Evolutionary conservation across 495 filamentous ascomycete genomes (phyloP), one percentile per base, ranked within the genome.

Genomic region (Pseudevernia furfuracea): DNA sequence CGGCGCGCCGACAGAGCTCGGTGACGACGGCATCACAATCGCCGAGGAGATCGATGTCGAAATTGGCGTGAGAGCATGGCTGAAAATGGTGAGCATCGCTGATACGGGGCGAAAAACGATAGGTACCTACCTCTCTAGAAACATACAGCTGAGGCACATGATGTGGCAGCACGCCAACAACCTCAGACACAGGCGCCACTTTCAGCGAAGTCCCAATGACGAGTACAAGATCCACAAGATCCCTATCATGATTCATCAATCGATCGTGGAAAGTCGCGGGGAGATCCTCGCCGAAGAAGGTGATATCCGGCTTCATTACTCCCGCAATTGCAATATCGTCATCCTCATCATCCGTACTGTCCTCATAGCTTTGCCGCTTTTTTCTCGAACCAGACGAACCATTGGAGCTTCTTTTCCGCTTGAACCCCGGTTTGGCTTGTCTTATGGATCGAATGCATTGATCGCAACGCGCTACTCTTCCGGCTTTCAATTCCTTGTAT

Each of bases 251-350:
- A 61, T 89, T 79, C 41, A 88, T 77, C 23, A 98, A 80, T 9
- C 92, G 87, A 14, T 84, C 80, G n/a, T 89, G 87, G 75, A 98
- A 98, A 53, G 85, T 81, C 68, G 89, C 84, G 0, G 92, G 92
- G 4, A 98, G 85, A 66, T 80, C 79, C 61, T 83, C 81, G 37
- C 81, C 81, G 63, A 97, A 97, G 82, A 98, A 97, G 6, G 89
- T 96, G 70, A 98, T 97, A 74, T 97, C 94, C 21, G 94, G 94
- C 64, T 97, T 99, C 93, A 97, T 97, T 68, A 99, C 86, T 21
- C 95, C 94, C 7, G 88, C 83, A 58, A 83, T 79, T 0, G 84
- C 84, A 41, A 88, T 84, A 53, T 89, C 86, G 59, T 85, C 86
- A 65, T 88, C 86, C 5, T 87, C 88, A 37, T 91, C 87, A 62